phyloP scores from a whole-genome alignment of 768 basidiomycete genomes.

The Agaricus blazei region DNA sequence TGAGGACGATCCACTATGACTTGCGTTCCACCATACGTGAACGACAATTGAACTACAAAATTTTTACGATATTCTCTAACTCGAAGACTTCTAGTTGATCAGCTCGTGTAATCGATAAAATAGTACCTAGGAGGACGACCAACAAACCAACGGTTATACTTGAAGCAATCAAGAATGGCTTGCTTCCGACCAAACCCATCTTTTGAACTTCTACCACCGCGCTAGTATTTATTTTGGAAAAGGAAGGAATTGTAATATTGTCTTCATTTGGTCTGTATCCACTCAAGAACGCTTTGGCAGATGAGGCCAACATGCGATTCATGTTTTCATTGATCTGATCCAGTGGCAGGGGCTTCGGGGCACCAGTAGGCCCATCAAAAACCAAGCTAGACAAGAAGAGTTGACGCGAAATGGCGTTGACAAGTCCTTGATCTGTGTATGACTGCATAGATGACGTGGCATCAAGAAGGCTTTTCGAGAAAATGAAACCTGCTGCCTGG shows the following conservation, averaged over 20 bases:
- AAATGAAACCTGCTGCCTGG: not conserved
- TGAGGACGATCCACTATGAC: too few species aligned
- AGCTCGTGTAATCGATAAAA: not conserved
- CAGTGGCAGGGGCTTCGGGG: not conserved
- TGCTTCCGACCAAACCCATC: not conserved
- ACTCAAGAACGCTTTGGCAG: constrained; percentile 2
- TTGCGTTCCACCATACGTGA: too few species aligned
- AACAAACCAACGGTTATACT: not conserved
- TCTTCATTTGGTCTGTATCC: not conserved
- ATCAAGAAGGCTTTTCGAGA: constrained; percentile 2
- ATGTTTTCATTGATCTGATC: constrained; percentile 1
- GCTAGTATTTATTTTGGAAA: not conserved
- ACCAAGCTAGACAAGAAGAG: not conserved
- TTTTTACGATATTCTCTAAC: constrained; percentile 3
- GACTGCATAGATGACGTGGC: not conserved
- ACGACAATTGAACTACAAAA: too few species aligned
- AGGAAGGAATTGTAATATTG: not conserved
- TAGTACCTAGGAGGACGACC: not conserved
- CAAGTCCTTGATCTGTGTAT: not conserved
- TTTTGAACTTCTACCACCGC: not conserved
- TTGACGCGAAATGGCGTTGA: not conserved
- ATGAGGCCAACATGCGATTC: not conserved
- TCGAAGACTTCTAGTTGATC: constrained; percentile 4
- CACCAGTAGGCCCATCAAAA: not conserved
- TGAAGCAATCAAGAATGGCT: constrained; percentile 1